Base-by-base conservation (phyloP, 306 rosid genomes). In the Quercus aquifolioides region DNA sequence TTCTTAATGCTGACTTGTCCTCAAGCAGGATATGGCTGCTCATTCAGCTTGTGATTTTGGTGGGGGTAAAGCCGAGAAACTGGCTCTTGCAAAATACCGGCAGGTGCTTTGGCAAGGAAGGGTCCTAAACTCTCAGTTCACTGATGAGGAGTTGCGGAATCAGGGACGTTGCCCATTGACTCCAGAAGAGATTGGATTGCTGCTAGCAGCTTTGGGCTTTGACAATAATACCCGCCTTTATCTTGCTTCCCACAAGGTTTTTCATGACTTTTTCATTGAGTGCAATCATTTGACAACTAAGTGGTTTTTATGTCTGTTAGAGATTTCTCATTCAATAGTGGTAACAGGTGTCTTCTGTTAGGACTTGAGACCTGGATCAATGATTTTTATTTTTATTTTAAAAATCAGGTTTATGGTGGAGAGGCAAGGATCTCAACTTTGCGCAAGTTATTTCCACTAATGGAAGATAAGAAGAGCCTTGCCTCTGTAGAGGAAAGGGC, bases 41-140 rank as follows among this genome's bases (percentile, higher is more conserved):
- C 99, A 96, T 89, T 96, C 99, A 20, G 99, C 99, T 78, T 96
- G 99, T 41, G 99, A 96, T 84, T 96, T 96, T 73, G 99, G 99
- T n/a, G 99, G 99, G 6, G 99, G 99, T 0, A 90, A 91, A 84
- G 97, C 96, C 38, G 99, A 96, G 78, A 93, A 90, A 56, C 69
- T 88, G 78, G 97, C 99, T 55, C 91, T 96, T 57, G 99, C 97
- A 55, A 96, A 91, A 87, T 96, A 96, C 79, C 87, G 99, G 41
- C 98, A 91, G 76, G 92, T 88, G 59, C 84, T 96, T 84, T 96
- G 98, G 99, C 99, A 95, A 69, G 99, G 99, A 86, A 89, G 99
- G 88, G 93, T 96, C 76, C 92, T 96, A 74, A 96, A 96, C 81
- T 93, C 98, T 54, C 99, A 89, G 89, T 96, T 96, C 88, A 96